Conservation (phyloP, 768 basidiomycete species). For the Goffeauzyma gilvescens region DNA sequence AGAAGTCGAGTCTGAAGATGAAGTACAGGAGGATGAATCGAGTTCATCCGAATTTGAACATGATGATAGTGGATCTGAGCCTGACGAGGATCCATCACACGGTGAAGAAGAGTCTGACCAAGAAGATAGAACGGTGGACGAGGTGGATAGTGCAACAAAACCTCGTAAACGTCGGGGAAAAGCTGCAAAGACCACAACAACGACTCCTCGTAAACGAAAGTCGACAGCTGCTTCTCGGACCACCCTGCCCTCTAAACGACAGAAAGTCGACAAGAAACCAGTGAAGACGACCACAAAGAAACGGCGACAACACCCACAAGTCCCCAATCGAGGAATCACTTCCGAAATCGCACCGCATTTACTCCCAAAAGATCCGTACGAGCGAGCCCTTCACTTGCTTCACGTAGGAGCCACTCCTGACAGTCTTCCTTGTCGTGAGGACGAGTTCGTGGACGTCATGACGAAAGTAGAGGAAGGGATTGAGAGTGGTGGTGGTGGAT, state of each 20-base stretch:
- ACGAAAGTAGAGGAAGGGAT: constrained; percentile 62
- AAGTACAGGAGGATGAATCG: neutral
- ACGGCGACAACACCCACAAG: constrained; percentile 41
- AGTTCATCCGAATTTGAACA: too few relatives aligned
- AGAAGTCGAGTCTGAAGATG: constrained; percentile 8
- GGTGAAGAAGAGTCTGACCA: too few relatives aligned
- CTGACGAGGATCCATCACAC: too few relatives aligned
- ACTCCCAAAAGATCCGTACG: constrained; percentile 59
- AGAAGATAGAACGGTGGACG: too few relatives aligned
- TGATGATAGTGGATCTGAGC: too few relatives aligned
- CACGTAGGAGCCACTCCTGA: constrained; percentile 89
- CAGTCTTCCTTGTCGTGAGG: constrained; percentile 67
- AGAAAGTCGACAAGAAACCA: constrained; percentile 16
- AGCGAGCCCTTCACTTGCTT: constrained; percentile 70
- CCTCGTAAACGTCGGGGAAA: constrained; percentile 1
- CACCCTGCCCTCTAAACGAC: constrained; percentile 22
- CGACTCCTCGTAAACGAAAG: constrained; percentile 7
- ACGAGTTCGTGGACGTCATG: constrained; percentile 60
- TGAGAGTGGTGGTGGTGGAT: constrained; percentile 84
- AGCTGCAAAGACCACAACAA: constrained; percentile 23
- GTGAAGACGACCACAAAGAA: constrained; percentile 20
- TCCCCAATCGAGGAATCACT: constrained; percentile 7
- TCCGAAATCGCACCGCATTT: constrained; percentile 32
- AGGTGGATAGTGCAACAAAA: too few relatives aligned
- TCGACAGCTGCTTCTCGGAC: too few relatives aligned